Evolutionary conservation across 1,139 yeast species (phyloP).

Genomic region (Groenewaldozyma sp.): DNA sequence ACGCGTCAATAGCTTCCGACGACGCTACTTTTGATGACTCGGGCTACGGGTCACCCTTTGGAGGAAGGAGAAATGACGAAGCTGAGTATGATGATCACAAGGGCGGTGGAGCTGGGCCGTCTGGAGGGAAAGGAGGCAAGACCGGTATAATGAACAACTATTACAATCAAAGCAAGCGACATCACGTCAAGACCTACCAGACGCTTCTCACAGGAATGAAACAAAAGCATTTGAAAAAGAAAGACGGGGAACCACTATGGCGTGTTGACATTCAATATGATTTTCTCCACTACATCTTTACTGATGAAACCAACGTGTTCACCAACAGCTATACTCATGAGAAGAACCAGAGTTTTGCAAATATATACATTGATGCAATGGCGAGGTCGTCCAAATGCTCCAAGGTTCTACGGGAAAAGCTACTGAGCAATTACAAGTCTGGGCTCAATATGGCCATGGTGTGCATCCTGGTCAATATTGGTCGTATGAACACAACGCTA

Average conservation of each 20-base stretch:
- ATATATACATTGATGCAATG: conserved; percentile 70
- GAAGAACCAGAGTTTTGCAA: conserved; percentile 57
- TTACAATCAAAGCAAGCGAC: conserved; percentile 2
- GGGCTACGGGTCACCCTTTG: conserved; percentile 1
- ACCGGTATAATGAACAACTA: too few species aligned
- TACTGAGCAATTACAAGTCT: conserved; percentile 57
- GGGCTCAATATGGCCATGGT: conserved; percentile 66
- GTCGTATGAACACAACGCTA: conserved; percentile 90
- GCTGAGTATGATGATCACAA: too few species aligned
- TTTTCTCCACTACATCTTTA: conserved; percentile 56
- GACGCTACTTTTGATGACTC: not conserved
- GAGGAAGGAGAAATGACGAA: conserved; percentile 5
- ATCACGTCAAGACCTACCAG: conserved; percentile 20
- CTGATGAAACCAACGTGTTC: conserved; percentile 57
- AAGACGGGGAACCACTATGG: conserved; percentile 91
- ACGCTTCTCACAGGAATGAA: conserved; percentile 32
- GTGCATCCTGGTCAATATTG: conserved; percentile 80
- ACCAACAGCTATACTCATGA: conserved; percentile 42
- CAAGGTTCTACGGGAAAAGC: conserved; percentile 67
- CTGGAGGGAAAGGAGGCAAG: too few species aligned
- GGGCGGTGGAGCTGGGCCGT: too few species aligned
- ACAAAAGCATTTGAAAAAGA: conserved; percentile 67
- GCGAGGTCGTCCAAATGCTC: conserved; percentile 82
- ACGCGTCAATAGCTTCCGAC: too few species aligned
- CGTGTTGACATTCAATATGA: conserved; percentile 82